Percentiles rank a stretch among this genome's conserved stretches.
Conservation (phyloP, 2,329 filamentous ascomycete genomes). For the Colletotrichum sp. region DNA sequence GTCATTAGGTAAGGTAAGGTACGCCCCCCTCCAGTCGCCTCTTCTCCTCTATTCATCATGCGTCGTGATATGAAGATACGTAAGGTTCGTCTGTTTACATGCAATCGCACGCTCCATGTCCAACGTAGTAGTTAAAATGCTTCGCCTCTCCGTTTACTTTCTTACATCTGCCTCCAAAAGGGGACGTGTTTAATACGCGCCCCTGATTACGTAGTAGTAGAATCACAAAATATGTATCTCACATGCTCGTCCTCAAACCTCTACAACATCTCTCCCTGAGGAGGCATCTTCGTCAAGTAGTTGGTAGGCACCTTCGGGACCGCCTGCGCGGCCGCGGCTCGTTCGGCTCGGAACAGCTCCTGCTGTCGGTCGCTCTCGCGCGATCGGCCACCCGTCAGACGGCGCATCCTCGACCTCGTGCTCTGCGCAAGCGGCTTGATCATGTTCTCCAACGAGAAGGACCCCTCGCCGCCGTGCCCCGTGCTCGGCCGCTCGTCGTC, state of each 20-base stretch:
- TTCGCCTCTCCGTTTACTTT: not conserved
- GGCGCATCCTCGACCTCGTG: constrained; percentile 63
- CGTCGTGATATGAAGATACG: constrained; percentile 12
- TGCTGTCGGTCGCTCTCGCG: constrained; percentile 41
- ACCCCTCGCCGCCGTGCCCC: constrained; percentile 46
- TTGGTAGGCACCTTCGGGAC: constrained; percentile 45
- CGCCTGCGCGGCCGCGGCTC: constrained; percentile 40
- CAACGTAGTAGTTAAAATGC: not conserved
- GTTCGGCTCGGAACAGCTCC: constrained; percentile 37
- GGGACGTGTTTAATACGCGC: not conserved
- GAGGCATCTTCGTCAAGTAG: constrained; percentile 35
- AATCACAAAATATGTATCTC: not conserved
- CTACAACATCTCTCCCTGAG: constrained; percentile 39
- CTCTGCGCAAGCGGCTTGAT: constrained; percentile 63
- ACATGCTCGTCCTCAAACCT: not conserved
- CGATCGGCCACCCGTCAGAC: constrained; percentile 63
- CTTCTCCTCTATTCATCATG: not conserved
- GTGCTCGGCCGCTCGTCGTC: constrained; percentile 61
- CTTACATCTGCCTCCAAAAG: not conserved
- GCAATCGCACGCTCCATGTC: not conserved
- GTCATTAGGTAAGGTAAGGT: constrained; percentile 18
- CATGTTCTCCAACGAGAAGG: constrained; percentile 65
- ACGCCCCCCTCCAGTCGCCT: not conserved
- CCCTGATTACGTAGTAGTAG: not conserved
- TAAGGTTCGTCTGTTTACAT: constrained; percentile 9